Evolutionary conservation across 2,329 filamentous ascomycete genomes (phyloP).

Genomic region (Chrysoporthe puriensis): DNA sequence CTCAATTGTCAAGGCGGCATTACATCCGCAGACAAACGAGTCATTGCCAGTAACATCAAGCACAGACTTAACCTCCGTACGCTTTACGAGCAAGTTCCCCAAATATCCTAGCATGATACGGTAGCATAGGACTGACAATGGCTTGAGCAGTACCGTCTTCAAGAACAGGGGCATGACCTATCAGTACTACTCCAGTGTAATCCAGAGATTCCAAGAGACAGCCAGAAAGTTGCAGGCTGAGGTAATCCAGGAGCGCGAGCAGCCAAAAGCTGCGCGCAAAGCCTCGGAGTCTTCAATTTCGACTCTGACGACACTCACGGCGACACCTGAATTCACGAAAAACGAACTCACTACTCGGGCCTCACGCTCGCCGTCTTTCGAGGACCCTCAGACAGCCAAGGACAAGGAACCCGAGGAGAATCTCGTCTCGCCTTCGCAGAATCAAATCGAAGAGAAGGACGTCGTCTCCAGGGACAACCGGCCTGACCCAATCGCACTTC

Average conservation of each 20-base stretch:
- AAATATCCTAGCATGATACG: neutral
- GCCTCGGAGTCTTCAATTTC: constrained; percentile 2
- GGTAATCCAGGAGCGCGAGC: neutral
- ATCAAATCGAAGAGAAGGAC: neutral
- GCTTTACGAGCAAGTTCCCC: constrained; percentile 18
- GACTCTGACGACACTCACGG: neutral
- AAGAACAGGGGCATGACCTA: constrained; percentile 22
- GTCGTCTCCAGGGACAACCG: neutral
- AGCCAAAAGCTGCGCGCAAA: neutral
- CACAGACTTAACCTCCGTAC: neutral
- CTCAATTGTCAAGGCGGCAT: constrained; percentile 15
- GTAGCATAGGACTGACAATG: neutral
- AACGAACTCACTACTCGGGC: neutral
- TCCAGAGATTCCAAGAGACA: neutral
- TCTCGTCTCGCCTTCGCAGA: no score
- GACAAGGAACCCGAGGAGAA: no score
- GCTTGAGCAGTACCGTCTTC: constrained; percentile 4
- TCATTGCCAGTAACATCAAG: neutral
- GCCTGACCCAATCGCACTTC: neutral
- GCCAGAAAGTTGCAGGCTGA: neutral
- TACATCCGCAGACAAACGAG: constrained; percentile 7
- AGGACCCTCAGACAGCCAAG: neutral
- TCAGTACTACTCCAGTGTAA: neutral
- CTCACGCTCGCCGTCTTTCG: neutral
- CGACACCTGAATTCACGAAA: constrained; percentile 1